Evolutionary conservation across 305 asterid species (phyloP).

Genomic region (Rubia tinctorum): DNA sequence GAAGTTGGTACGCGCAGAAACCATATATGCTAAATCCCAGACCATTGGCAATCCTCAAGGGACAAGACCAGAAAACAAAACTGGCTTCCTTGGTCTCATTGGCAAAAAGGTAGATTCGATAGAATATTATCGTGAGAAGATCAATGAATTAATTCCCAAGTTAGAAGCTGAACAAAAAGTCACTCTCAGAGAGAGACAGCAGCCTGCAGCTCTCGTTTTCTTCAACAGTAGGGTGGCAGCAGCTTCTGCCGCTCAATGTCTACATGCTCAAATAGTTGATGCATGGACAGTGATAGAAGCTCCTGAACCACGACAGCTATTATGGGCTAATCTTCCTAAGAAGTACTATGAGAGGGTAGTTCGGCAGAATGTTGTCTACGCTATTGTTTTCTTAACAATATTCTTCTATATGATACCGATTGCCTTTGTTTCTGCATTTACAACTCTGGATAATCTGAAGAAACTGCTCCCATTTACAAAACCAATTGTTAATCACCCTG

Average conservation of each 20-base stretch:
- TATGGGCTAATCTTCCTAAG: slow-evolving; percentile 69
- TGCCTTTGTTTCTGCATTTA: slow-evolving; percentile 75
- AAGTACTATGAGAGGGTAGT: slow-evolving; percentile 50
- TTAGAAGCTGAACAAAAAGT: slow-evolving; percentile 69
- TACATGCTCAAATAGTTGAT: slow-evolving; percentile 68
- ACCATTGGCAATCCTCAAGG: slow-evolving; percentile 54
- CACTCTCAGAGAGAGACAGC: slow-evolving; percentile 74
- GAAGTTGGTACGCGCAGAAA: slow-evolving; percentile 78
- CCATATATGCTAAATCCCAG: slow-evolving; percentile 52
- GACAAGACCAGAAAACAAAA: slow-evolving; percentile 50
- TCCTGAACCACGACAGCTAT: slow-evolving; percentile 65
- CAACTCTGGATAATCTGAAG: slow-evolving; percentile 70
- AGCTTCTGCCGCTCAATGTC: slow-evolving; percentile 79
- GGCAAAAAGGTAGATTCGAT: slow-evolving; percentile 80
- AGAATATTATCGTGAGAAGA: slow-evolving; percentile 61
- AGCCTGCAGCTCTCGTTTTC: slow-evolving; percentile 65
- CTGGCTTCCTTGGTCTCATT: slow-evolving; percentile 70
- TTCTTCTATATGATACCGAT: slow-evolving; percentile 92
- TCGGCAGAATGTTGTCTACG: slow-evolving; percentile 50
- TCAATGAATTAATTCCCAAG: slow-evolving; percentile 48
- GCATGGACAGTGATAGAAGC: slow-evolving; percentile 78
- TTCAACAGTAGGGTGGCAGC: slow-evolving; percentile 71
- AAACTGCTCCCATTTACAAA: slow-evolving; percentile 71
- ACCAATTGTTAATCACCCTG: slow-evolving; percentile 37
- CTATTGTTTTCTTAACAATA: slow-evolving; percentile 70